Evolutionary conservation across 1,139 yeast genomes (phyloP), one percentile per base, ranked within the genome.

Genomic region (Hemisphaericaspora subhashii): DNA sequence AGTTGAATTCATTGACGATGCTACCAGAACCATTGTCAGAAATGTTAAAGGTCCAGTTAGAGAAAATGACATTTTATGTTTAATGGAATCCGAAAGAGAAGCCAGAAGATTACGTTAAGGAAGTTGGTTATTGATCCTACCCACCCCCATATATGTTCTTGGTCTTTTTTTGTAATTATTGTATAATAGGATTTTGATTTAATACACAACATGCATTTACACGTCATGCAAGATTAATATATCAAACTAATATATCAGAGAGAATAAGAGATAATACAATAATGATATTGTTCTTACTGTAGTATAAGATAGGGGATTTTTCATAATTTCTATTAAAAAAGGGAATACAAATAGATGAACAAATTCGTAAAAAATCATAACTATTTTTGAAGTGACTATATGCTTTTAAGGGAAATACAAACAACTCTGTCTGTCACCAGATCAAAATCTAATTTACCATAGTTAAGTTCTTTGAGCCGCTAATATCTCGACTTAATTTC

Each of bases 1-100:
- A 79, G 98, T 92, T 66, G 98, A 92, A 78, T 92, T 92, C 86
- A 83, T 92, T 74, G 98, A 90, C 74, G 98, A 92, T 73, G 79
- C 95, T 65, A 79, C 96, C 74, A 89, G 98, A 84, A 86, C 96
- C 68, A 90, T 92, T 68, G 97, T 92, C 81, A 89, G 98, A 86
- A 92, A 92, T 83, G 98, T 92, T 75, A 92, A 84, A 81, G 98
- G 98, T 66, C 97, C 98, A 74, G 98, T 90, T 72, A 88, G 98
- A 80, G 98, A 90, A 79, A 88, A 90, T 78, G 98, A 92, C 75
- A 88, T 92, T 77, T 86, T 92, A 74, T 92, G 96, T 74, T 83
- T 92, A 74, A 92, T 92, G 96, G 98, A 92, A 81, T 92, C 98
- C 62, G 98, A 92, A 82, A 92, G 98, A 84, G 98, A 92, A 82